A percentile compares a stretch with the other conserved stretches of the same genome.
Conservation (phyloP, 768 basidiomycete genomes). For the Collybiopsis luxurians region DNA sequence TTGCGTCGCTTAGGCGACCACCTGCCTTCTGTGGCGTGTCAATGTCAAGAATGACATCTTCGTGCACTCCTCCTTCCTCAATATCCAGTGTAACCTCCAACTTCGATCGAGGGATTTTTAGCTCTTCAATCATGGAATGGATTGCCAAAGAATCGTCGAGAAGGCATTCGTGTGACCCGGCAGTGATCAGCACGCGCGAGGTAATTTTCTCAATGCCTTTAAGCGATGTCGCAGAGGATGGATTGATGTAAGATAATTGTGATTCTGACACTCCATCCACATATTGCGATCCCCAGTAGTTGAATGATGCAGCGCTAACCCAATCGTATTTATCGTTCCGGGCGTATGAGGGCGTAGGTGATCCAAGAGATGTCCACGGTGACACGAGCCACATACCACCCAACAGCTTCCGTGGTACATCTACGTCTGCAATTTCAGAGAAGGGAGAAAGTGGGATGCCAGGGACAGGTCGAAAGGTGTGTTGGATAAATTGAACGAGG, state of each 20-base stretch:
- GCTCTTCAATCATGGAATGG: constrained; percentile 21
- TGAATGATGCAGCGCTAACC: constrained; percentile 13
- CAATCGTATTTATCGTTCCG: constrained; percentile 26
- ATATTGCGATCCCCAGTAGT: constrained; percentile 16
- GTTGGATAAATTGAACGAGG: constrained; percentile 27
- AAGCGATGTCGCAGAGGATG: constrained; percentile 33
- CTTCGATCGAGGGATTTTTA: constrained; percentile 13
- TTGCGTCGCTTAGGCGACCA: not conserved
- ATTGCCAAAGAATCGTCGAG: constrained; percentile 26
- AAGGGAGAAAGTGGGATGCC: constrained; percentile 20
- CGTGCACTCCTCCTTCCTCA: constrained; percentile 33
- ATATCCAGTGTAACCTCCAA: constrained; percentile 16
- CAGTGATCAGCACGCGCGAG: constrained; percentile 32
- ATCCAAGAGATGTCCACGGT: constrained; percentile 31
- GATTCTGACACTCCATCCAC: constrained; percentile 23
- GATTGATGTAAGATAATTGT: constrained; percentile 28
- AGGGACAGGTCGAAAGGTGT: constrained; percentile 27
- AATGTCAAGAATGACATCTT: constrained; percentile 31
- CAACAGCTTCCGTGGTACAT: constrained; percentile 9
- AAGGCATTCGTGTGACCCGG: constrained; percentile 31
- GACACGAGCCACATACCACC: constrained; percentile 27
- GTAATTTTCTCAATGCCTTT: constrained; percentile 27
- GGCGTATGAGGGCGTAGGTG: constrained; percentile 19
- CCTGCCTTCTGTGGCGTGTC: not conserved
- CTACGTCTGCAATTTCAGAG: constrained; percentile 2